phyloP scores from a whole-genome alignment of 1,284 basidiomycete species.

The Fomitiporia mediterranea region DNA sequence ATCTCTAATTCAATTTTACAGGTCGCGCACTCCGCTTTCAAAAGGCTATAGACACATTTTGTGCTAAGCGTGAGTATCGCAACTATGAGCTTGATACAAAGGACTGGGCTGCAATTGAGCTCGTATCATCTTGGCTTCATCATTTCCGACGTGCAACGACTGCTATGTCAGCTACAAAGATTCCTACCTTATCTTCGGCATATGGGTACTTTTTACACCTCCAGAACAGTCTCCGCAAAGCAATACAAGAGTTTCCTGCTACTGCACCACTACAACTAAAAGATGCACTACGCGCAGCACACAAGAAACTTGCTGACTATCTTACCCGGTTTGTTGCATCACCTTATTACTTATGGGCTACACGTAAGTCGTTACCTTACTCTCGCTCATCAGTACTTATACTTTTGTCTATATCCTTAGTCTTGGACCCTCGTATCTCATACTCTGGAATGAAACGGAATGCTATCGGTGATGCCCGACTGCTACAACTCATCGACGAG shows the following conservation, averaged over 20 bases:
- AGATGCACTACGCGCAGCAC: conserved; percentile 19
- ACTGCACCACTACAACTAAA: conserved; percentile 8
- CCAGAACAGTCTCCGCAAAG: conserved; percentile 21
- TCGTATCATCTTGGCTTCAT: conserved; percentile 25
- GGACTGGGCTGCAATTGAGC: conserved; percentile 25
- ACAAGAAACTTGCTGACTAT: conserved; percentile 24
- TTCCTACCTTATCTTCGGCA: conserved; percentile 22
- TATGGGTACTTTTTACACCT: conserved; percentile 24
- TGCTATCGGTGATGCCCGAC: conserved; percentile 7
- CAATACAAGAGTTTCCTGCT: conserved; percentile 15
- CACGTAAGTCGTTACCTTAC: conserved; percentile 21
- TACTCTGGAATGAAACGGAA: conserved; percentile 6
- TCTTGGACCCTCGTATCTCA: conserved; percentile 20
- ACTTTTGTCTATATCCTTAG: conserved; percentile 5
- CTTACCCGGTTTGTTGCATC: conserved; percentile 21
- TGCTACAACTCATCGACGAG: conserved; percentile 1
- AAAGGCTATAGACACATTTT: conserved; percentile 1
- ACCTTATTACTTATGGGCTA: conserved; percentile 24
- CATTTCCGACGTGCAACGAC: conserved; percentile 27
- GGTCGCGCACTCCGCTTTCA: neutral
- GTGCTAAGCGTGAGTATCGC: conserved; percentile 19
- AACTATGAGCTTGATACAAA: conserved; percentile 20
- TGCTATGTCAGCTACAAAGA: conserved; percentile 28
- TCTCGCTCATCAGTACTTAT: conserved; percentile 3
- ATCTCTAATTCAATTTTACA: neutral